These are phyloP conservation scores for Thalassia testudinum DNA, from an alignment of 116 monocot species.

Conservation along the genomic window DNA sequence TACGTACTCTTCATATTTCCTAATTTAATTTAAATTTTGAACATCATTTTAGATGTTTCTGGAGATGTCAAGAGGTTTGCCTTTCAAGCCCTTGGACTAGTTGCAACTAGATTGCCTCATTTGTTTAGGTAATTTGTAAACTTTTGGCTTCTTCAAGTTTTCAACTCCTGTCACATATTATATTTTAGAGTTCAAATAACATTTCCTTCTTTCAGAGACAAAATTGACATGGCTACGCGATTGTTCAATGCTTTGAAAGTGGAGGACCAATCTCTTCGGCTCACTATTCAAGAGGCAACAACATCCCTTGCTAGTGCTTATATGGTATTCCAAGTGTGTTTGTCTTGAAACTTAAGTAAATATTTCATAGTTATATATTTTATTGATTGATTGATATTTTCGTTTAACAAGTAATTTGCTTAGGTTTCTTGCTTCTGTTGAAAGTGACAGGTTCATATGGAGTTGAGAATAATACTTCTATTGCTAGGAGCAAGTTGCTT, in stretches of 20 bases:
- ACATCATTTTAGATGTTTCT: slow-evolving; percentile 25
- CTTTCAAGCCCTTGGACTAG: slow-evolving; percentile 89
- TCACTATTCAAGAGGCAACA: slow-evolving; percentile 71
- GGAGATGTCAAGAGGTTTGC: slow-evolving; percentile 64
- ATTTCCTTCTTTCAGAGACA: slow-evolving; percentile 37
- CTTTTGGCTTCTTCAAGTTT: neutral
- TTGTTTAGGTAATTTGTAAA: slow-evolving; percentile 77
- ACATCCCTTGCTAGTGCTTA: slow-evolving; percentile 75
- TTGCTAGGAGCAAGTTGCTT: too few species aligned
- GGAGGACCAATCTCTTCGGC: slow-evolving; percentile 78
- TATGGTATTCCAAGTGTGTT: slow-evolving; percentile 33
- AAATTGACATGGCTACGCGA: slow-evolving; percentile 76
- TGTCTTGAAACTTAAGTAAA: too few species aligned
- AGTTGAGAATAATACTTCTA: too few species aligned
- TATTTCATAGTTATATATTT: neutral
- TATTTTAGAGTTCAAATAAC: neutral
- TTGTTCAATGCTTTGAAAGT: slow-evolving; percentile 78
- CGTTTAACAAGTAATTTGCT: too few species aligned
- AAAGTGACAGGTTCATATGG: too few species aligned
- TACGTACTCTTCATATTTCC: too few species aligned
- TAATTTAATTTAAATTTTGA: too few species aligned
- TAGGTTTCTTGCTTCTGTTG: too few species aligned
- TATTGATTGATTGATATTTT: neutral
- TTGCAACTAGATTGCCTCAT: slow-evolving; percentile 84
- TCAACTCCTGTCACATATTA: neutral